Percentiles rank a stretch among this genome's conserved stretches.
Conservation (phyloP, 805 yeast genomes). For the Starmerella stigmatis region DNA sequence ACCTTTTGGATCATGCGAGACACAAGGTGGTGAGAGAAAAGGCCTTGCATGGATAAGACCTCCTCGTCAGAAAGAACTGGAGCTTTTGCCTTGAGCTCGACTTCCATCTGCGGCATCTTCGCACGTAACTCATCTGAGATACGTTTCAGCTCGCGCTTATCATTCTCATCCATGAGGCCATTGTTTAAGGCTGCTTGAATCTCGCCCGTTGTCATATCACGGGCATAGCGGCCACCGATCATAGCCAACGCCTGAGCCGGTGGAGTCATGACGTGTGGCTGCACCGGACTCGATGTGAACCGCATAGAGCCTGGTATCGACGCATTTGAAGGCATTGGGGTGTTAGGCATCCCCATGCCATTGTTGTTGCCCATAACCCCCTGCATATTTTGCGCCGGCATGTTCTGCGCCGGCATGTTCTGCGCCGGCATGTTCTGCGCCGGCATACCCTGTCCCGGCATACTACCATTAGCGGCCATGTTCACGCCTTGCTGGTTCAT, state of each 20-base stretch:
- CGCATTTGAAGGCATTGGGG: neutral
- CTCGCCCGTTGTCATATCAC: constrained; percentile 18
- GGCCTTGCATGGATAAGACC: constrained; percentile 44
- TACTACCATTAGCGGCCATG: neutral
- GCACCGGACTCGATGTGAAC: neutral
- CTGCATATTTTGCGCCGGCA: neutral
- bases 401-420: neutral
- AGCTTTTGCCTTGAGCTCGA: constrained; percentile 47
- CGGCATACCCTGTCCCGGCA: neutral
- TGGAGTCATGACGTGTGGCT: neutral
- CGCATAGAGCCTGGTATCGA: neutral
- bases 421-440: too few relatives aligned
- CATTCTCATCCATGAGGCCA: constrained; percentile 50
- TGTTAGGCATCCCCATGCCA: neutral
- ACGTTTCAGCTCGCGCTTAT: constrained; percentile 41
- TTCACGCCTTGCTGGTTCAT: neutral
- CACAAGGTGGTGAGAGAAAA: constrained; percentile 40
- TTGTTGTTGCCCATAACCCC: neutral
- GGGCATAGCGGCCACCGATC: constrained; percentile 9
- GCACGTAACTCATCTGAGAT: constrained; percentile 60
- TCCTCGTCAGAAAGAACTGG: constrained; percentile 51
- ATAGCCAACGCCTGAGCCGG: constrained; percentile 1
- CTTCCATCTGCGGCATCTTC: constrained; percentile 44
- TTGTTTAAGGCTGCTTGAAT: constrained; percentile 27
- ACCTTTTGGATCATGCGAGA: constrained; percentile 46